A percentile compares a stretch with the other conserved stretches of the same genome.
Conservation (phyloP, 371 early-diverging fungal species). For the Rhizomucor pusillus region DNA sequence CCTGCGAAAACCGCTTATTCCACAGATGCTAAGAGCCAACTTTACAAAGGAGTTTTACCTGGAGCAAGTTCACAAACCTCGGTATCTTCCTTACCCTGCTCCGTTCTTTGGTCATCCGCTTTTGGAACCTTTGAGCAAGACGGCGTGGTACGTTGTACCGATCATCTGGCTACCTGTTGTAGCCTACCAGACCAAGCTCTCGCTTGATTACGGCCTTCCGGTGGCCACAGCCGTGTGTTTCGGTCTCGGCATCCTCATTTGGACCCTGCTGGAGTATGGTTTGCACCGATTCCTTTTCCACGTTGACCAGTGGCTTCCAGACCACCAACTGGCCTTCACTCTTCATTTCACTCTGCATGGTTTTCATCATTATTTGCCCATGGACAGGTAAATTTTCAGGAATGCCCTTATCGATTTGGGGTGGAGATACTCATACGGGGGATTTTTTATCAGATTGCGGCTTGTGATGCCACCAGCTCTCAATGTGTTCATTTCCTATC, state of each 20-base stretch:
- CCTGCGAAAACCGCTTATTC: conserved; percentile 77
- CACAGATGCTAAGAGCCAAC: conserved; percentile 77
- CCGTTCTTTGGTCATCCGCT: conserved; percentile 69
- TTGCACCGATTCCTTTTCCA: conserved; percentile 94
- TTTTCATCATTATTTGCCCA: conserved; percentile 94
- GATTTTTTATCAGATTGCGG: conserved; percentile 81
- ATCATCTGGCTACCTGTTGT: conserved; percentile 85
- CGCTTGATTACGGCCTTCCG: not conserved
- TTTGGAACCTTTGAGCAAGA: conserved; percentile 80
- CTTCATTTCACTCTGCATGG: conserved; percentile 93
- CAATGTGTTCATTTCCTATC: conserved; percentile 62
- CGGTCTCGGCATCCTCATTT: conserved; percentile 70
- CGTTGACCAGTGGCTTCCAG: conserved; percentile 83
- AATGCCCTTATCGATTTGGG: too few species aligned
- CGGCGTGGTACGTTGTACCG: conserved; percentile 92
- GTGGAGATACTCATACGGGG: not conserved
- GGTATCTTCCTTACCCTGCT: conserved; percentile 56
- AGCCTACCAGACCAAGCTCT: conserved; percentile 30
- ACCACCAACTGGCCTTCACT: conserved; percentile 70
- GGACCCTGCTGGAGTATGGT: conserved; percentile 82
- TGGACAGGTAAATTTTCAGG: conserved; percentile 87
- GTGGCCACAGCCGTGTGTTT: conserved; percentile 21
- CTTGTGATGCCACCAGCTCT: conserved; percentile 97
- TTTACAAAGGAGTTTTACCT: conserved; percentile 83
- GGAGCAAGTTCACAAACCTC: conserved; percentile 89